Evolutionary conservation across 768 basidiomycete species (phyloP).

Genomic region (Leccinum truebloodii): DNA sequence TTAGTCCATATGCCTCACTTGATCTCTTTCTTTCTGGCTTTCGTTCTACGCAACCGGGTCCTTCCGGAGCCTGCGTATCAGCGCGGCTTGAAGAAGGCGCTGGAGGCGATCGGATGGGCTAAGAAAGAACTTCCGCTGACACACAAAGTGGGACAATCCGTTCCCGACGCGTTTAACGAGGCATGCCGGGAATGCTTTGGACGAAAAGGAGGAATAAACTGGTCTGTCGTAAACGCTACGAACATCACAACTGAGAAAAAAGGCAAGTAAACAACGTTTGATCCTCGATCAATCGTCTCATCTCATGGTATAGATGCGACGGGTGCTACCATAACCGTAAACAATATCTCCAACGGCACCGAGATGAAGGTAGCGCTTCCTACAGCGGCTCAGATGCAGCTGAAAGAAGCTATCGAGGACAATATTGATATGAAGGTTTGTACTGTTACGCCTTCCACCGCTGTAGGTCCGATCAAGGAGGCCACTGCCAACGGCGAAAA

Average conservation of each 20-base stretch:
- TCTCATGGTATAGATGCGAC: constrained; percentile 7
- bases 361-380: constrained; percentile 23
- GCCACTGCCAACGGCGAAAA: background rate
- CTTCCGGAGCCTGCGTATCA: constrained; percentile 51
- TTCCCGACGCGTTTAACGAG: constrained; percentile 49
- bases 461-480: background rate
- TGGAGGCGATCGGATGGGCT: constrained; percentile 44
- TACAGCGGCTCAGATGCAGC: constrained; percentile 20
- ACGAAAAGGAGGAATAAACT: constrained; percentile 42
- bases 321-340: constrained; percentile 15
- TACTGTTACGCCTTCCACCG: constrained; percentile 1
- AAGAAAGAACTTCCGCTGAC: constrained; percentile 46
- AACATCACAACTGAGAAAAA: constrained; percentile 7
- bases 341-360: constrained; percentile 16
- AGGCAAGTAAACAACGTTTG: constrained; percentile 3
- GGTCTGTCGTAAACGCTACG: constrained; percentile 17
- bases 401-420: constrained; percentile 33
- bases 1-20: constrained; percentile 54
- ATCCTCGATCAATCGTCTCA: constrained; percentile 11
- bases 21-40: constrained; percentile 59
- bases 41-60: constrained; percentile 55
- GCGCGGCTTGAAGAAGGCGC: constrained; percentile 45
- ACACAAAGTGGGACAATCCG: constrained; percentile 36
- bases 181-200: constrained; percentile 55
- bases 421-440: constrained; percentile 25